These are phyloP conservation scores for Nicotiana rustica DNA, from an alignment of 305 asterid species.

Conservation along the genomic window DNA sequence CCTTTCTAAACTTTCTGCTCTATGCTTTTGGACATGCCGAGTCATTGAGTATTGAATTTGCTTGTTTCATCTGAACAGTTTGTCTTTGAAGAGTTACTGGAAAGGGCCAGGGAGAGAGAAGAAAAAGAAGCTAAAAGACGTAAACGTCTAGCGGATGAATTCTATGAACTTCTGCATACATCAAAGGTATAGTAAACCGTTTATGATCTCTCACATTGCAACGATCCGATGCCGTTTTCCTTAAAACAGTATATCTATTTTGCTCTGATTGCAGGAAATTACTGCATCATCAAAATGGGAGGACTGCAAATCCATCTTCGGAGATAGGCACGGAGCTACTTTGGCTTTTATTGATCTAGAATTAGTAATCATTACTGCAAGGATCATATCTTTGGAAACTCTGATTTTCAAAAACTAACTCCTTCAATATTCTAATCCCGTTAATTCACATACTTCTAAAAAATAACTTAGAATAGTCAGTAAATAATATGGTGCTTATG, in stretches of 20 bases:
- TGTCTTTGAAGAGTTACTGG: slow-evolving; percentile 74
- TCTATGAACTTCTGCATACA: slow-evolving; percentile 60
- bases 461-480: neutral
- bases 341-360: slow-evolving; percentile 31
- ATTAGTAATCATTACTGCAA: slow-evolving; percentile 32
- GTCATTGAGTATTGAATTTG: slow-evolving; percentile 38
- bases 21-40: neutral
- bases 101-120: slow-evolving; percentile 77
- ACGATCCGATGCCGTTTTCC: slow-evolving; percentile 14
- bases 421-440: neutral
- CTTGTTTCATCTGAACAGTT: slow-evolving; percentile 53
- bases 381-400: neutral
- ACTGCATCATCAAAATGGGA: slow-evolving; percentile 85
- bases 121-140: slow-evolving; percentile 93
- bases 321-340: slow-evolving; percentile 67
- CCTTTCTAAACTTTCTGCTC: neutral
- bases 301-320: slow-evolving; percentile 68
- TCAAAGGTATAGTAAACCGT: slow-evolving; percentile 63
- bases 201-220: slow-evolving; percentile 33
- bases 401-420: slow-evolving; percentile 13
- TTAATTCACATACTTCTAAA: slow-evolving; percentile 5
- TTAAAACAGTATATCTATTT: slow-evolving; percentile 24
- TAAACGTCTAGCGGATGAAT: slow-evolving; percentile 75
- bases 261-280: slow-evolving; percentile 61
- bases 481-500: slow-evolving; percentile 17